Evolutionary conservation across 176 grass and related monocot genomes (phyloP).

Genomic region (Otatea glauca): DNA sequence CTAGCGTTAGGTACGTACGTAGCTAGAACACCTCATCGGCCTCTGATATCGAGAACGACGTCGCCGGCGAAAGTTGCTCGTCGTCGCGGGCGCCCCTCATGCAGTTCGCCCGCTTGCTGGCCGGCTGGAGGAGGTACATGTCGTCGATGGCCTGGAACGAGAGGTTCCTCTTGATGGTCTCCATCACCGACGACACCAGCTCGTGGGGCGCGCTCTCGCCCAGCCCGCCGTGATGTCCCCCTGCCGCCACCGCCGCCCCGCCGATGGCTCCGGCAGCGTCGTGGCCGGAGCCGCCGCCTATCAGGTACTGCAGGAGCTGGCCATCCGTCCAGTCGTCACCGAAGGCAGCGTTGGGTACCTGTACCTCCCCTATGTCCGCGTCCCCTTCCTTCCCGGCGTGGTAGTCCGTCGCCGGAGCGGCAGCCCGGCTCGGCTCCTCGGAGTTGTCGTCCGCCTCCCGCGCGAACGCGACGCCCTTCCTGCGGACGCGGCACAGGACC

Average conservation of each 20-base stretch:
- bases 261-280: neutral
- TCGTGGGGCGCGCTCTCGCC: neutral
- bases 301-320: constrained; percentile 33
- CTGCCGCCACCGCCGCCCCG: neutral
- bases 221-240: neutral
- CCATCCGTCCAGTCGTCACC: constrained; percentile 23
- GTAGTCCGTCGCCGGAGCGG: neutral
- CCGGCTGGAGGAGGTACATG: constrained; percentile 30
- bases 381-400: neutral
- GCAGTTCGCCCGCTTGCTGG: constrained; percentile 26
- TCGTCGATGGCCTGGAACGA: constrained; percentile 58
- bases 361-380: neutral
- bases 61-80: constrained; percentile 12
- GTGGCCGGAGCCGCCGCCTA: neutral
- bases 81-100: neutral
- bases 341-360: neutral
- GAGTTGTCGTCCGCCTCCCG: neutral
- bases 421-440: neutral
- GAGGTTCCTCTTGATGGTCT: constrained; percentile 53
- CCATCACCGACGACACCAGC: constrained; percentile 43
- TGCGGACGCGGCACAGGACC: constrained; percentile 59
- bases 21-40: neutral
- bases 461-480: constrained; percentile 21
- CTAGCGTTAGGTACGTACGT: no score
- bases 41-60: constrained; percentile 15